Percentiles rank a stretch among this genome's conserved stretches.
These are phyloP conservation scores for Globisporangium polare DNA, from an alignment of 352 stramenopile species.

Conservation along the genomic window DNA sequence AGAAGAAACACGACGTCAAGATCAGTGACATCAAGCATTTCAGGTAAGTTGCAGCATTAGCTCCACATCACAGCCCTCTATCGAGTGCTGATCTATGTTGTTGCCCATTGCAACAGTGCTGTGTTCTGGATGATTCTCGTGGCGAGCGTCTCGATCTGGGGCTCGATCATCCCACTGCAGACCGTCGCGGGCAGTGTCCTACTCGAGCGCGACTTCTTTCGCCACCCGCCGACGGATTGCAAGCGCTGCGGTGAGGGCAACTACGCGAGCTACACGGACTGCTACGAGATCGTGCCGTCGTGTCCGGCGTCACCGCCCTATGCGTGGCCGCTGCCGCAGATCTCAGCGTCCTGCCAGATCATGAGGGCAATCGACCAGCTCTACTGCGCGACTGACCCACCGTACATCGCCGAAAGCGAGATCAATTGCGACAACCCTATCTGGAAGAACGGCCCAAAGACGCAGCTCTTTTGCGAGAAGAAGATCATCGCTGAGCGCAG, in stretches of 20 bases:
- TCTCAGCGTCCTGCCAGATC: conserved; percentile 34
- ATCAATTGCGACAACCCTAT: conserved; percentile 44
- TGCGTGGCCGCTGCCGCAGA: conserved; percentile 36
- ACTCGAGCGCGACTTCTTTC: conserved; percentile 69
- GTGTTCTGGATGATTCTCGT: conserved; percentile 76
- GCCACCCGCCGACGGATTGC: conserved; percentile 24
- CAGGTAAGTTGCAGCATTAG: conserved; percentile 12
- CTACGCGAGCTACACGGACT: conserved; percentile 42
- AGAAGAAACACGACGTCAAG: conserved; percentile 17
- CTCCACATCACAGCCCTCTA: neutral
- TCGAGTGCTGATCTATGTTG: neutral
- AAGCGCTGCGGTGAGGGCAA: conserved; percentile 30
- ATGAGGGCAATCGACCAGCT: conserved; percentile 29
- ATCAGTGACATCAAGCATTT: conserved; percentile 45
- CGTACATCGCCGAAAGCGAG: conserved; percentile 36
- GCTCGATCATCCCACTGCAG: conserved; percentile 82
- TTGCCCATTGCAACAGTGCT: conserved; percentile 5
- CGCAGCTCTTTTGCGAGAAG: conserved; percentile 31
- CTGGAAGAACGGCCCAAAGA: conserved; percentile 36
- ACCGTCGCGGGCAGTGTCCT: conserved; percentile 74
- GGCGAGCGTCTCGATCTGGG: conserved; percentile 73
- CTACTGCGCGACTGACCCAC: conserved; percentile 22
- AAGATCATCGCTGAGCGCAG: conserved; percentile 38
- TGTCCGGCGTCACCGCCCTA: conserved; percentile 35
- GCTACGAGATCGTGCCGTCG: conserved; percentile 30